Evolutionary conservation across 345 rosid genomes (phyloP).

Genomic region (Alliaria petiolata): DNA sequence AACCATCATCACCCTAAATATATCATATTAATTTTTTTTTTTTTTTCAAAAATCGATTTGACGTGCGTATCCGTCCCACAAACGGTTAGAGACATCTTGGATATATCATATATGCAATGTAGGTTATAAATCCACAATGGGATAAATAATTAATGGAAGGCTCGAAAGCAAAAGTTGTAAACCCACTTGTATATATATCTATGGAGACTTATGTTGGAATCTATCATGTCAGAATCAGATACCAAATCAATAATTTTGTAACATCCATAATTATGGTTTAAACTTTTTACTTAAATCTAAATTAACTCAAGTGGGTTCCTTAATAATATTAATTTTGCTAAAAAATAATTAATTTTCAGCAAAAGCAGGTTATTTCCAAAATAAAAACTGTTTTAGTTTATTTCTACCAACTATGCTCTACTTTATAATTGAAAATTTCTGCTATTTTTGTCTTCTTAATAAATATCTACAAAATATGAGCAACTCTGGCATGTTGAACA

Average conservation of each 20-base stretch:
- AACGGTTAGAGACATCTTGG: slow-evolving; percentile 22
- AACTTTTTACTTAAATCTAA: neutral
- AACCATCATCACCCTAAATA: neutral
- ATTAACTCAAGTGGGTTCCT: slow-evolving; percentile 1
- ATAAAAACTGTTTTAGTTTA: neutral
- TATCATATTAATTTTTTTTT: neutral
- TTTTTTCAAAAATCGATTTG: slow-evolving; percentile 8
- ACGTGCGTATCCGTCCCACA: slow-evolving; percentile 28
- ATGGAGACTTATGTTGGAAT: slow-evolving; percentile 10
- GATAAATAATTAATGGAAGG: slow-evolving; percentile 15
- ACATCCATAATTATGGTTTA: slow-evolving; percentile 4
- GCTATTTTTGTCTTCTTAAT: too few relatives aligned
- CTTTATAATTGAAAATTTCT: too few relatives aligned
- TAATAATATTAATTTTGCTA: neutral
- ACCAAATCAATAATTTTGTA: slow-evolving; percentile 8
- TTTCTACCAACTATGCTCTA: neutral
- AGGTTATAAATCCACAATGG: slow-evolving; percentile 24
- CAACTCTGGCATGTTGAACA: neutral
- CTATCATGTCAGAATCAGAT: slow-evolving; percentile 24
- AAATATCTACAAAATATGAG: neutral
- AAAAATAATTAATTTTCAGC: neutral
- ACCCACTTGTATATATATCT: slow-evolving; percentile 20
- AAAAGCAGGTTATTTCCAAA: neutral
- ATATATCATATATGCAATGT: slow-evolving; percentile 4
- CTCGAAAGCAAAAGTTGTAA: slow-evolving; percentile 27